Conservation (phyloP, 371 early-diverging fungal species). For the Mortierella polycephala region DNA sequence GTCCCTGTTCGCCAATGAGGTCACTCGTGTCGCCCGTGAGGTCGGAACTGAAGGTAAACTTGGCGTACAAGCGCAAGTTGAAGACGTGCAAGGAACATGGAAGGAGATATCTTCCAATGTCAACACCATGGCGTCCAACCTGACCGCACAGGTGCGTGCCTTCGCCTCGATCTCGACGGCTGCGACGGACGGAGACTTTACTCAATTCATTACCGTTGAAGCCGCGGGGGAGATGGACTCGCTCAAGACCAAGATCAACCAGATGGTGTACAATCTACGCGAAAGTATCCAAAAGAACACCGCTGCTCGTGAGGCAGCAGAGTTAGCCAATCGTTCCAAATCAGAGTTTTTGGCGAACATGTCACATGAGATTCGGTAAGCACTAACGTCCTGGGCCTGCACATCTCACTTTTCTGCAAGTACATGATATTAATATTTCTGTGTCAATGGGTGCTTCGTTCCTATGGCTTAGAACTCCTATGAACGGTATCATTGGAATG, state of each 20-base stretch:
- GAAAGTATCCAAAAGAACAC: conserved; percentile 77
- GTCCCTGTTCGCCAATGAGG: conserved; percentile 71
- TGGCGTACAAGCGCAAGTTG: conserved; percentile 72
- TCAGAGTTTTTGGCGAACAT: conserved; percentile 81
- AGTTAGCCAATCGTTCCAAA: conserved; percentile 77
- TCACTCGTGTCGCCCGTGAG: conserved; percentile 68
- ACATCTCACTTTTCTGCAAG: neutral
- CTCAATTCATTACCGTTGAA: conserved; percentile 62
- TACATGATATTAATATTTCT: neutral
- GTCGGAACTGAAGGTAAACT: conserved; percentile 74
- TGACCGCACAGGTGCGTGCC: conserved; percentile 58
- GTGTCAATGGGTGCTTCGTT: neutral
- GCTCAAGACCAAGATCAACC: conserved; percentile 70
- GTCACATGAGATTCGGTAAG: conserved; percentile 69
- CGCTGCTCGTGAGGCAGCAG: conserved; percentile 77
- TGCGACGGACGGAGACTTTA: conserved; percentile 71
- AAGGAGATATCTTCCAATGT: conserved; percentile 65
- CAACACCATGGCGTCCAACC: conserved; percentile 62
- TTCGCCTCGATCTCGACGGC: conserved; percentile 53
- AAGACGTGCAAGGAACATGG: conserved; percentile 66
- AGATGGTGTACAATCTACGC: conserved; percentile 69
- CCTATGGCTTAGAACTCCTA: conserved; percentile 71
- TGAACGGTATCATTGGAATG: conserved; percentile 86
- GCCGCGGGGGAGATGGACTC: conserved; percentile 70
- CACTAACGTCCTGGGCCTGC: neutral